Percentiles rank a stretch among this genome's conserved stretches.
These are phyloP conservation scores for Candolleomyces aberdarensis DNA, from an alignment of 768 basidiomycete species.

Conservation along the genomic window DNA sequence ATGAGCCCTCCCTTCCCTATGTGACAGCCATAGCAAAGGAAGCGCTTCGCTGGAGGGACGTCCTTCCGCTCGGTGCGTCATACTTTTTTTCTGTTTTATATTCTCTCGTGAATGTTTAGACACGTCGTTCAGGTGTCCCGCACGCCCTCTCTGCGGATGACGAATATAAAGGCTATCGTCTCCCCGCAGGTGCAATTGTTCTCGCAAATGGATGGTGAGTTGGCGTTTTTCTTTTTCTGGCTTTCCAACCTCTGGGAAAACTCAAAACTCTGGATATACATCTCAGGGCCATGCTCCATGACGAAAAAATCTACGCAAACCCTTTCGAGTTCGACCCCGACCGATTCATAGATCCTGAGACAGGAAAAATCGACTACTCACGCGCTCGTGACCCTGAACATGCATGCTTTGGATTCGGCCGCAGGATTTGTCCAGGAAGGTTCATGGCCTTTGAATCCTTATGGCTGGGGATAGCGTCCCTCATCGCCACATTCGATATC, in stretches of 20 bases:
- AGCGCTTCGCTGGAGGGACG: constrained; percentile 23
- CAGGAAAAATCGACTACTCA: constrained; percentile 18
- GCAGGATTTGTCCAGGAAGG: constrained; percentile 25
- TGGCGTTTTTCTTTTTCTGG: neutral
- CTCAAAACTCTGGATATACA: neutral
- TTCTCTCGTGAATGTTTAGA: neutral
- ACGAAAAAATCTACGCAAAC: constrained; percentile 36
- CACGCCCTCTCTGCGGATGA: constrained; percentile 22
- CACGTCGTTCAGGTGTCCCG: constrained; percentile 14
- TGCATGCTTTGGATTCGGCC: constrained; percentile 30
- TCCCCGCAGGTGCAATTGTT: constrained; percentile 30
- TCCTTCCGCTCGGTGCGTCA: constrained; percentile 21
- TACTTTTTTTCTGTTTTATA: neutral
- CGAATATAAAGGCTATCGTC: constrained; percentile 26
- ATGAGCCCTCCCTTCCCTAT: constrained; percentile 25
- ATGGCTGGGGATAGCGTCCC: constrained; percentile 21
- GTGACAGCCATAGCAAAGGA: constrained; percentile 29
- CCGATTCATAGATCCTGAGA: constrained; percentile 28
- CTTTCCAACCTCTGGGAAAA: neutral
- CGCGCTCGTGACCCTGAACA: constrained; percentile 23
- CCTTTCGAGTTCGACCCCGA: constrained; percentile 40
- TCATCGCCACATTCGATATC: constrained; percentile 21
- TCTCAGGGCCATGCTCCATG: constrained; percentile 39
- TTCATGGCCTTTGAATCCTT: constrained; percentile 22
- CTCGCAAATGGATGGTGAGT: constrained; percentile 31